Conservation (phyloP, 345 rosid genomes). For the Eucalyptus caleyi region DNA sequence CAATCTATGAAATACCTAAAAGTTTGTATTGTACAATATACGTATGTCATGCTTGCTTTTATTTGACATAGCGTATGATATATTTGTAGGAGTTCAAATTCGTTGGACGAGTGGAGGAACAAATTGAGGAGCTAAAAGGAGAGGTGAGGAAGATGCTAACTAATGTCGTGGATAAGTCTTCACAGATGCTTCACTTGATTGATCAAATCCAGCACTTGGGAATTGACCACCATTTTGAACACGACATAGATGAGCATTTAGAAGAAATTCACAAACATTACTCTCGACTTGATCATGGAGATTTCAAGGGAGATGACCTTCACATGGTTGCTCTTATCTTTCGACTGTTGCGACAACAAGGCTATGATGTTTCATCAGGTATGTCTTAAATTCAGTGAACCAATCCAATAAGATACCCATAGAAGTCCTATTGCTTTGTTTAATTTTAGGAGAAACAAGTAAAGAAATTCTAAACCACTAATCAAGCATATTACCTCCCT, state of each 20-base stretch:
- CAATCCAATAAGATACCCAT: too few relatives aligned
- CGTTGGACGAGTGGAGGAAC: background rate
- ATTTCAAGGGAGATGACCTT: background rate
- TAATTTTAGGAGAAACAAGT: background rate
- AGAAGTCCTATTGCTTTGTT: background rate
- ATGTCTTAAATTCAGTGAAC: too few relatives aligned
- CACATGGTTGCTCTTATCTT: background rate
- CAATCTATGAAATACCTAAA: background rate
- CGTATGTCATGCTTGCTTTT: background rate
- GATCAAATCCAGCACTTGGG: background rate
- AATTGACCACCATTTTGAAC: background rate
- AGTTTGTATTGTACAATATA: background rate
- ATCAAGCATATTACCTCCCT: background rate
- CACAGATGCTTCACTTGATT: background rate
- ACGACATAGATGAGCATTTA: background rate
- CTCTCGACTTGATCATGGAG: background rate
- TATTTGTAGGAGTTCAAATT: background rate
- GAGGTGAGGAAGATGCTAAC: constrained; percentile 7
- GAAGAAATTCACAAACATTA: background rate
- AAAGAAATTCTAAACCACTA: background rate
- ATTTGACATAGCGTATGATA: background rate
- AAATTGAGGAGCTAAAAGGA: background rate
- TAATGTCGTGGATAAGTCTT: background rate
- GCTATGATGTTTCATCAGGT: background rate
- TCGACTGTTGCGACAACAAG: background rate